A percentile compares a stretch with the other conserved stretches of the same genome.
phyloP scores from a whole-genome alignment of 768 basidiomycete genomes.

The Suillus lakei region DNA sequence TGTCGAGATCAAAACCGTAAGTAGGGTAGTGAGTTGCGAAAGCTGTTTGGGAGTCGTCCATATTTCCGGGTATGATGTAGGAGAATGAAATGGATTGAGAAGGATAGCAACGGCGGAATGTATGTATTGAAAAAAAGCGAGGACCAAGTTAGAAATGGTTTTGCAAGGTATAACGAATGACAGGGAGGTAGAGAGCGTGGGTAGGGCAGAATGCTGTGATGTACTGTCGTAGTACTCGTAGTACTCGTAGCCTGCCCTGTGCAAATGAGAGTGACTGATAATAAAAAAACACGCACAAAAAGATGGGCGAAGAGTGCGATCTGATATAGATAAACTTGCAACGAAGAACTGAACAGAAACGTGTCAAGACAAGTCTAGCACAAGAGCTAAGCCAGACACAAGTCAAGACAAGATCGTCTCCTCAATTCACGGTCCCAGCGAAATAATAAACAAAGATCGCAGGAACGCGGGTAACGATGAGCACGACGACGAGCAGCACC shows the following conservation, averaged over 20 bases:
- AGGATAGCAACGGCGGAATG: slow-evolving; percentile 56
- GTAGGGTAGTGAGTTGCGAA: slow-evolving; percentile 71
- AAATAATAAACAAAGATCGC: slow-evolving; percentile 13
- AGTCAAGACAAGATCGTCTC: slow-evolving; percentile 8
- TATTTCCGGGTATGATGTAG: slow-evolving; percentile 36
- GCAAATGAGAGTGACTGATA: slow-evolving; percentile 6
- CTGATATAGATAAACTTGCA: slow-evolving; percentile 12
- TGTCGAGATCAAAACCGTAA: slow-evolving; percentile 85
- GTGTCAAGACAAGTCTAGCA: slow-evolving; percentile 5
- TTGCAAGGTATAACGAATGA: slow-evolving; percentile 37
- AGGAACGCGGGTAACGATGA: background rate
- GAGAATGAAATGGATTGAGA: slow-evolving; percentile 46
- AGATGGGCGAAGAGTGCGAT: slow-evolving; percentile 7
- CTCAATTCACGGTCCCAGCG: slow-evolving; percentile 4
- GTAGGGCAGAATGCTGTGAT: slow-evolving; percentile 13
- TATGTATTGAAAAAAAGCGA: slow-evolving; percentile 46
- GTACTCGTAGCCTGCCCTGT: slow-evolving; percentile 11
- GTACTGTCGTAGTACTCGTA: slow-evolving; percentile 7
- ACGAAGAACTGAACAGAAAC: slow-evolving; percentile 8
- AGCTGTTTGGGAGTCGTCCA: slow-evolving; percentile 78
- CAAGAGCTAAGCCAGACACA: slow-evolving; percentile 2
- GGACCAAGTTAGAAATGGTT: slow-evolving; percentile 59
- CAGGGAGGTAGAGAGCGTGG: slow-evolving; percentile 52
- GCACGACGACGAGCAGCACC: slow-evolving; percentile 7
- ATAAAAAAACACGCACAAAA: slow-evolving; percentile 10